A percentile compares a stretch with the other conserved stretches of the same genome.
Conservation (phyloP, 805 yeast genomes). For the Sugiyamaella valdiviana region DNA sequence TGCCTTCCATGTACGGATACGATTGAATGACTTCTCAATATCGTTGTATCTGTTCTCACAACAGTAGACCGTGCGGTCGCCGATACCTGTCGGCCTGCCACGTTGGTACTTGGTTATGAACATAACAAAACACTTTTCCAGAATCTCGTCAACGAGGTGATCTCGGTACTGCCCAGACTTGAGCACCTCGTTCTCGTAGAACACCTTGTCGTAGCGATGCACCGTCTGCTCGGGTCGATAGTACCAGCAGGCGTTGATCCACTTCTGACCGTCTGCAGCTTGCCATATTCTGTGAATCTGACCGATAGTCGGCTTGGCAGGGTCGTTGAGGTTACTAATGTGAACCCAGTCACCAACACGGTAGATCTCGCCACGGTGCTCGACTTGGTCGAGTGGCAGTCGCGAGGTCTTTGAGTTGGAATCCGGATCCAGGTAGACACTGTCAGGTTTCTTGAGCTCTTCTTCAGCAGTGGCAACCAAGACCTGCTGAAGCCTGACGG, state of each 20-base stretch:
- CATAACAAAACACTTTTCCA: slow-evolving; percentile 91
- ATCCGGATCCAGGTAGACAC: slow-evolving; percentile 50
- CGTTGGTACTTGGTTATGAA: slow-evolving; percentile 91
- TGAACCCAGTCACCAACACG: slow-evolving; percentile 94
- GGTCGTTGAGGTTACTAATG: slow-evolving; percentile 80
- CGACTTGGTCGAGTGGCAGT: slow-evolving; percentile 73
- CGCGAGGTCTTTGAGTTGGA: slow-evolving; percentile 59
- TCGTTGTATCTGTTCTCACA: slow-evolving; percentile 95
- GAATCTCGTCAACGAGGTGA: slow-evolving; percentile 79
- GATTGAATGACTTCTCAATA: slow-evolving; percentile 80
- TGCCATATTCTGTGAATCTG: slow-evolving; percentile 93
- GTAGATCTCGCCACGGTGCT: slow-evolving; percentile 63
- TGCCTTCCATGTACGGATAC: slow-evolving; percentile 97
- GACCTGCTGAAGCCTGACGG: slow-evolving; percentile 55
- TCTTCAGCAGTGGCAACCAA: slow-evolving; percentile 51
- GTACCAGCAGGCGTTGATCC: slow-evolving; percentile 96
- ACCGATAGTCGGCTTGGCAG: slow-evolving; percentile 83
- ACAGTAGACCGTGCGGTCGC: slow-evolving; percentile 66
- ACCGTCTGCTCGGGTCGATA: slow-evolving; percentile 97
- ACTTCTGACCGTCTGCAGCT: slow-evolving; percentile 66
- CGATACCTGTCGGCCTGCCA: slow-evolving; percentile 81
- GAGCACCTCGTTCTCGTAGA: slow-evolving; percentile 90
- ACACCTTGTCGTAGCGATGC: slow-evolving; percentile 81
- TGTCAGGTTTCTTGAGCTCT: slow-evolving; percentile 77
- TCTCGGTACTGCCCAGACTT: slow-evolving; percentile 96